Evolutionary conservation across 2,329 filamentous ascomycete species (phyloP), one percentile per base, ranked within the genome.

Genomic region (Aschersonia sp.): DNA sequence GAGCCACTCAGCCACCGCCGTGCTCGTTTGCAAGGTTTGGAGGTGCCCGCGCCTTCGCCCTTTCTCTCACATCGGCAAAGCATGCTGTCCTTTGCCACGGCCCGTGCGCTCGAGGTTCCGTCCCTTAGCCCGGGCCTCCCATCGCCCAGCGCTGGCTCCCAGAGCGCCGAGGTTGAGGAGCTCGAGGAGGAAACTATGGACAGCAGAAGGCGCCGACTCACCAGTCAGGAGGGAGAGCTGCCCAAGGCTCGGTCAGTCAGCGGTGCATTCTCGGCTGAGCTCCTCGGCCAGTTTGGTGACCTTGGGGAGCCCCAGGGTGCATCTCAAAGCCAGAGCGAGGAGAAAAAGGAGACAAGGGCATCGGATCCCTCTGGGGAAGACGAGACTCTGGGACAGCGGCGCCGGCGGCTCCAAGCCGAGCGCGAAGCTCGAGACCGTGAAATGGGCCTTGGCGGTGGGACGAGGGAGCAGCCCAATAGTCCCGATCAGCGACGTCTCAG

Each of bases 1-100:
- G 92, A 97, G 61, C 89, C 92, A 0, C 70, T 96, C 28, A 89
- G 84, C 56, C 75, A 75, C 40, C 82, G 89, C 3, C 80, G 86
- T 45, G 84, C 83, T 41, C 76, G 89, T 48, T 72, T 96, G 5
- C 75, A 82, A 43, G 86, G 85, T 40, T 72, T 75, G 12, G 68
- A 72, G 43, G 73, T 74, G 20, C 64, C 67, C 43, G 29, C 47
- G 1, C 41, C 35, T 5, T 64, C 66, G 0, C 61, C 67, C 5
- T 60, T 59, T 4, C 55, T 62, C 48, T 62, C 61, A 46, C 68
- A 68, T 46, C 69, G 66, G 45, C 65, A 66, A 43, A 75, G 67
- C 56, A 64, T 68, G 53, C 64, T 75, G 53, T 65, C 65, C 3
- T 56, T 74, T 20, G 61, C 63, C 9, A 60, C 61, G 5, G 35